These are phyloP conservation scores for Chrysophaeum taylorii DNA, from an alignment of 352 stramenopile species.

Conservation along the genomic window DNA sequence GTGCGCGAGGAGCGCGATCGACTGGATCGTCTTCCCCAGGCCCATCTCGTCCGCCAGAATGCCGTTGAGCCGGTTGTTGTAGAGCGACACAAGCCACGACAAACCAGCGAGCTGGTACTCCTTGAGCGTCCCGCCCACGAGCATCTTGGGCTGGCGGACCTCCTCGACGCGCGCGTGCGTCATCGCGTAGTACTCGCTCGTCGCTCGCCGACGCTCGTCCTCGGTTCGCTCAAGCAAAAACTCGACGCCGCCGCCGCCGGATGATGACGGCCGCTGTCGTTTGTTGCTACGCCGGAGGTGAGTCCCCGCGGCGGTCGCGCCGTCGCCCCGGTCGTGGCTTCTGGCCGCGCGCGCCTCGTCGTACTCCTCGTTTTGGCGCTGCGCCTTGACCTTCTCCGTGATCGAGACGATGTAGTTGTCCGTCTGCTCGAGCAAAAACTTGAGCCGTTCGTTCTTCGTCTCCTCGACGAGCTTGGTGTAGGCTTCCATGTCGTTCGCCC, in stretches of 20 bases:
- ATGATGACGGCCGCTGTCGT: too few species aligned
- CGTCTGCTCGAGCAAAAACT: constrained; percentile 87
- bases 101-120: constrained; percentile 96
- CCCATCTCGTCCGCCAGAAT: constrained; percentile 83
- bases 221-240: not conserved
- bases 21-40: constrained; percentile 80
- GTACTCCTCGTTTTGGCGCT: constrained; percentile 64
- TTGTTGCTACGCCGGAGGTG: not conserved
- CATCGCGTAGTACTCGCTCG: constrained; percentile 52
- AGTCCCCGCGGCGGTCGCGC: not conserved
- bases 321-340: constrained; percentile 12
- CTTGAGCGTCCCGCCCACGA: constrained; percentile 61
- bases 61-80: constrained; percentile 96
- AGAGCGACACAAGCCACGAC: constrained; percentile 94
- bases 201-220: constrained; percentile 9
- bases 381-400: constrained; percentile 71
- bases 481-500: constrained; percentile 86
- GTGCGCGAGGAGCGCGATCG: constrained; percentile 65
- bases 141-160: constrained; percentile 58
- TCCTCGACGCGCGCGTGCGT: constrained; percentile 58
- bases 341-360: constrained; percentile 9
- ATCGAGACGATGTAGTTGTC: constrained; percentile 92
- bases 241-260: too few species aligned
- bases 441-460: constrained; percentile 92
- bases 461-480: constrained; percentile 91